Evolutionary conservation across 257 asterid genomes (phyloP).

Genomic region (Solanum raphanifolium): DNA sequence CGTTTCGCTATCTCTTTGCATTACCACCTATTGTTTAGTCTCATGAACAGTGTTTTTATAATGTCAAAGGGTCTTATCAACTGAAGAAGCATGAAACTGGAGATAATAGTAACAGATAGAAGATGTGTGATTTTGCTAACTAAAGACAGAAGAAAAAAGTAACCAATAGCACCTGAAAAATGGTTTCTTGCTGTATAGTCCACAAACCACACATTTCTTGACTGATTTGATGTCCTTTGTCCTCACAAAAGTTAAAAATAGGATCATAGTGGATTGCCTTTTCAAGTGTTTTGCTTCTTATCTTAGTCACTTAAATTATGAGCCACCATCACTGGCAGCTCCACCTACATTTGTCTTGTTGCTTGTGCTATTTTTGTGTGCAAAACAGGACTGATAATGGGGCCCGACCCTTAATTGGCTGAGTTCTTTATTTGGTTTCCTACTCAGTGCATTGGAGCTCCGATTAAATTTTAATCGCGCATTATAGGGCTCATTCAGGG

Average conservation of each 20-base stretch:
- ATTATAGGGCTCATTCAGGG: background rate
- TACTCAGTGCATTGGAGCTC: background rate
- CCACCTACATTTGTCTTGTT: slow-evolving; percentile 24
- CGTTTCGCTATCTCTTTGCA: background rate
- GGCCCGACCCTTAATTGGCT: background rate
- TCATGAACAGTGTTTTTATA: background rate
- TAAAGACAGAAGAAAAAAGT: background rate
- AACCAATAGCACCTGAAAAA: background rate
- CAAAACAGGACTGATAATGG: slow-evolving; percentile 7
- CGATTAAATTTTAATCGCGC: background rate
- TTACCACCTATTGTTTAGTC: background rate
- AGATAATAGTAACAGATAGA: background rate
- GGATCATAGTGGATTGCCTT: slow-evolving; percentile 21
- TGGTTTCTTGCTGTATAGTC: background rate
- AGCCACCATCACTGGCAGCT: slow-evolving; percentile 27
- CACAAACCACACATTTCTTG: background rate
- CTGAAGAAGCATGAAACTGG: background rate
- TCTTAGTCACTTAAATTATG: slow-evolving; percentile 25
- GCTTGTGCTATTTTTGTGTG: slow-evolving; percentile 9
- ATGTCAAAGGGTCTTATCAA: background rate
- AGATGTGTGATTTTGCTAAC: background rate
- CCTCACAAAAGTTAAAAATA: slow-evolving; percentile 6
- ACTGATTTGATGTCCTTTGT: slow-evolving; percentile 3
- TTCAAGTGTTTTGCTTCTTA: slow-evolving; percentile 17
- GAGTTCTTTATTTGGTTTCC: background rate